Evolutionary conservation across 2,329 filamentous ascomycete species (phyloP), one percentile per base, ranked within the genome.

Genomic region (Parascedosporium putredinis): DNA sequence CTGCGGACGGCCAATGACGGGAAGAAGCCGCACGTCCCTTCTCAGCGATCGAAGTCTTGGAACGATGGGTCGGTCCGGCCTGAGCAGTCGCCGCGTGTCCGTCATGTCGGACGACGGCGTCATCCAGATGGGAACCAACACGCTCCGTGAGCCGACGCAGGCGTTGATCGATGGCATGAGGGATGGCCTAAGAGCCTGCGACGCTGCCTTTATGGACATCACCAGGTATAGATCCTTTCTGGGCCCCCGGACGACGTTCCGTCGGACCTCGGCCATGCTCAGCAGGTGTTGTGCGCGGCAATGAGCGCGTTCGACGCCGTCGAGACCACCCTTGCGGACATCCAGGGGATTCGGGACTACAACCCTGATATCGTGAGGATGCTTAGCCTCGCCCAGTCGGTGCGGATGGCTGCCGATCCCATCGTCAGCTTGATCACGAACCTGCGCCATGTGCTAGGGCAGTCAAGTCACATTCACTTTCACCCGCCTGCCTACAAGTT

Each of bases 381-480:
- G 10, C 76, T 81, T 49, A 66, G 79, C 0, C 79, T 77, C 52
- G 70, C 75, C 2, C 72, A 76, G 45, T 73, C 75, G 20, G 67
- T 77, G 27, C 69, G 76, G 33, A 75, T 78, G 61, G 66, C 73
- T 0, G 72, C 75, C 5, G 65, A 65, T 2, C 66, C 67, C 1
- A 65, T 78, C 4, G 69, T 74, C 55, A 63, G 60, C 22, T 65
- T 79, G 9, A 62, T 73, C 23, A 58, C 62, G 34, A 73, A 74
- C 56, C 65, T 79, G 3, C 65, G 69, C 40, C 58, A 69, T 50
- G 74, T 79, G 67, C 65, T 72, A 42, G 61, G 69, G 25, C 59
- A 53, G 23, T 64, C 67, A 3, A 60, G 62, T 50, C 60, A 65
- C 53, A 70, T 66, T 50, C 64, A 63, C 4, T 55, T 78, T 9